phyloP scores from a whole-genome alignment of 148 eudicot species.

The Chenopodium album region DNA sequence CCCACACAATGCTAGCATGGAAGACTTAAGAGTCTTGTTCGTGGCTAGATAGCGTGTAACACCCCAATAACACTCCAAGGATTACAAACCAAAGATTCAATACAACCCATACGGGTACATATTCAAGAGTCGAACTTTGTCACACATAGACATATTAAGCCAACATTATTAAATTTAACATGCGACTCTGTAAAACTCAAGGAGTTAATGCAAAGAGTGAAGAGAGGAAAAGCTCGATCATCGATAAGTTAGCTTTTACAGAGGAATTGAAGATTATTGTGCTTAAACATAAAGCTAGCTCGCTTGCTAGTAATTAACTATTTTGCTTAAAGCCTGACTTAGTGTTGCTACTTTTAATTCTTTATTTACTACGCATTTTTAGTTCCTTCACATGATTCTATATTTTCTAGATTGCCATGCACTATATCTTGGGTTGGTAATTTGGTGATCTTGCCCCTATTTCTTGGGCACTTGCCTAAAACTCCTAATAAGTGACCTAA shows the following conservation, averaged over 20 bases:
- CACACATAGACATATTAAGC: too few species aligned
- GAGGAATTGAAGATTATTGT: background rate
- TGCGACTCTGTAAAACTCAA: too few species aligned
- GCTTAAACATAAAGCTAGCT: background rate
- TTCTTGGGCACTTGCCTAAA: background rate
- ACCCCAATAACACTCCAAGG: too few species aligned
- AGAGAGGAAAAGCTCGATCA: background rate
- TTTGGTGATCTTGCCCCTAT: background rate
- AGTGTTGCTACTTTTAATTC: background rate
- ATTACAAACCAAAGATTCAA: too few species aligned
- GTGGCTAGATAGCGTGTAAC: too few species aligned
- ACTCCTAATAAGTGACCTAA: too few species aligned
- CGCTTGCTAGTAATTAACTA: background rate
- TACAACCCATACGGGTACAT: too few species aligned
- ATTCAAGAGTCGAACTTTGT: too few species aligned
- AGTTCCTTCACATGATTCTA: background rate
- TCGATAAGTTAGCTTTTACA: background rate
- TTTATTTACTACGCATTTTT: slow-evolving; percentile 1
- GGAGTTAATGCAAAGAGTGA: background rate
- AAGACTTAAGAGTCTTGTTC: too few species aligned
- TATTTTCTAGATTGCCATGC: background rate
- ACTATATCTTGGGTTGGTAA: background rate
- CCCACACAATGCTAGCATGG: too few species aligned
- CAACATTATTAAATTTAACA: too few species aligned
- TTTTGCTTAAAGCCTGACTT: slow-evolving; percentile 17